A percentile compares a stretch with the other conserved stretches of the same genome.
Evolutionary conservation across 805 yeast genomes (phyloP).

Genomic region (Hyphopichia homilentoma): DNA sequence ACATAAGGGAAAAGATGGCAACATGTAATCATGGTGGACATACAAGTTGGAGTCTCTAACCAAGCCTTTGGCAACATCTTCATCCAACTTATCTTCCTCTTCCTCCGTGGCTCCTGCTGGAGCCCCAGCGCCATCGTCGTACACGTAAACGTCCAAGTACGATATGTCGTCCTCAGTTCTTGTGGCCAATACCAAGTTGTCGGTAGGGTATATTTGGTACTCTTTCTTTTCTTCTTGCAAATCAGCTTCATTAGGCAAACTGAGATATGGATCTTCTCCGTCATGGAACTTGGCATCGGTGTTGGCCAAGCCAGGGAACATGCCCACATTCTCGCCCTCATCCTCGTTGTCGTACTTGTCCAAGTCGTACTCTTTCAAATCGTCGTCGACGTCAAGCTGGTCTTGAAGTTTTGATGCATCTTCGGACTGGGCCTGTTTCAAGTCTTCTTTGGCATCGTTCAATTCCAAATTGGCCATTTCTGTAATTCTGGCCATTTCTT

Average conservation of each 20-base stretch:
- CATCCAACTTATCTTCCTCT: constrained; percentile 63
- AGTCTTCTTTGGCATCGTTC: constrained; percentile 66
- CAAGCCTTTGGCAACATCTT: constrained; percentile 71
- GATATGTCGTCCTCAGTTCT: constrained; percentile 96
- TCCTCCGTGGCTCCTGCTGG: constrained; percentile 64
- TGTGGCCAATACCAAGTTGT: constrained; percentile 83
- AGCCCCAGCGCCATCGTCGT: constrained; percentile 90
- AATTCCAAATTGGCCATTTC: constrained; percentile 81
- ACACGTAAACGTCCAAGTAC: constrained; percentile 86
- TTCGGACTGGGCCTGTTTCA: constrained; percentile 46
- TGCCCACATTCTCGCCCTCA: constrained; percentile 57
- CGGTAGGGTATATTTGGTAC: constrained; percentile 82
- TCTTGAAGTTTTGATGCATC: constrained; percentile 34
- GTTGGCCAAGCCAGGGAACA: constrained; percentile 69
- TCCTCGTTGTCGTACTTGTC: constrained; percentile 77
- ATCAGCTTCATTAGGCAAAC: constrained; percentile 62
- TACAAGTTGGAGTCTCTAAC: constrained; percentile 74
- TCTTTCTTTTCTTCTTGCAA: constrained; percentile 76
- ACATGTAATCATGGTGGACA: constrained; percentile 94
- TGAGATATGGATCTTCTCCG: constrained; percentile 58
- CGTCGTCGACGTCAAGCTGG: constrained; percentile 71
- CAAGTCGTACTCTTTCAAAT: constrained; percentile 80
- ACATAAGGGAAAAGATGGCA: constrained; percentile 95
- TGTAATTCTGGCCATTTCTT: constrained; percentile 86
- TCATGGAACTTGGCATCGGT: constrained; percentile 56